Base-by-base conservation (phyloP, 2,329 filamentous ascomycete genomes). In the Fusarium virguliforme region DNA sequence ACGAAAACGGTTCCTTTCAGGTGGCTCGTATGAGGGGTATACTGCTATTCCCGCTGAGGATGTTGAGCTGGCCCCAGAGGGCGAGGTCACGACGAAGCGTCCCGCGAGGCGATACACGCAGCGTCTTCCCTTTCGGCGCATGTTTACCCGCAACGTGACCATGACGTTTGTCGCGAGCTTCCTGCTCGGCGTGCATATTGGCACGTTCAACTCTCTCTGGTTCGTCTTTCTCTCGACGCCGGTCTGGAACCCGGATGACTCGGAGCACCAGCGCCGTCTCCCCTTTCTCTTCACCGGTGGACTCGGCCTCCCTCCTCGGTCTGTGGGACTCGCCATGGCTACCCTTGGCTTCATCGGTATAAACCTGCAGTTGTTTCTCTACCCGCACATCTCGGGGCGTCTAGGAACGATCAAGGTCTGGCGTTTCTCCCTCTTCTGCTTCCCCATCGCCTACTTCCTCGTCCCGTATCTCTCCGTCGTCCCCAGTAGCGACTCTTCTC, bases 271-370 rank as follows among this genome's bases (percentile, higher is more conserved):
- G n/a, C 67, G 67, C 1, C 71, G 79, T 67, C 80, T 87, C 63
- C 85, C 89, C 0, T 89, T 92, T 75, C 81, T 86, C 67, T 94
- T 94, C 76, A 89, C 90, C 1, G 92, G 93, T 30, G 94, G 94
- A 2, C 84, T 96, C 0, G 92, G 92, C n/a, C 86, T 96, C 58
- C 88, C 88, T 1, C 90, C 92, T 0, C 85, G 87, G 1, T 87
- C 88, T 3, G 91, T 96, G 34, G 93, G 93, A n/a, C 82, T 93
- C 46, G 92, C 92, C 5, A 94, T 95, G 83, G 90, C 93, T 3
- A 90, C 92, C 57, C 86, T 96, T 15, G 94, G 93, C 8, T 81
- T 88, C 54, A 89, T 95, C 46, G 94, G 94, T n/a, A 91, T 96
- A 38, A 82, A 85, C 0, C 83, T 96, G 50, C 80, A 81, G 63